Conservation (phyloP, 345 rosid species). For the Populus ilicifolia region DNA sequence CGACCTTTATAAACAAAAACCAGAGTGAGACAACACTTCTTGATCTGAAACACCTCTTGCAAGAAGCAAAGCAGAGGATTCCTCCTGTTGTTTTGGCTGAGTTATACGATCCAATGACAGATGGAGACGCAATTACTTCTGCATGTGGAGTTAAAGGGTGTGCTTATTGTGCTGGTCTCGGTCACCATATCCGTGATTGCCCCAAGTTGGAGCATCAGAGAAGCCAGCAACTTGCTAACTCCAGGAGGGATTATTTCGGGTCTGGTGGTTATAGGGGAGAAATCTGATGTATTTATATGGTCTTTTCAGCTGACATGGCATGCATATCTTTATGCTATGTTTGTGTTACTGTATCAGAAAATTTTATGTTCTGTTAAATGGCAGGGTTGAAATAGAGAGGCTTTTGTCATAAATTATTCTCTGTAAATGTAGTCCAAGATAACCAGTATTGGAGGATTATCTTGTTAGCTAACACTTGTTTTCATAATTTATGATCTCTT, state of each 20-base stretch:
- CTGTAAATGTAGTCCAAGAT: not conserved
- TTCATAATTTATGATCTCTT: not conserved
- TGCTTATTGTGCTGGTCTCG: slow-evolving; percentile 92
- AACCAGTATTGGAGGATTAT: not conserved
- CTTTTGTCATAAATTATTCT: too few relatives aligned
- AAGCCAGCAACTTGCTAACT: slow-evolving; percentile 71
- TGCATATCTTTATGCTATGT: not conserved
- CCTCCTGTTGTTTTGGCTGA: slow-evolving; percentile 91
- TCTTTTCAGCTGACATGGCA: not conserved
- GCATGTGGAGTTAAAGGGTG: slow-evolving; percentile 92
- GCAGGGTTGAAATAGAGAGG: not conserved
- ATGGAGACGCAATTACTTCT: slow-evolving; percentile 57
- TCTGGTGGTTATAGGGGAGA: slow-evolving; percentile 93
- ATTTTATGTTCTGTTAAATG: not conserved
- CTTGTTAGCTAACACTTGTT: not conserved
- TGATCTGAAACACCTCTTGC: slow-evolving; percentile 82
- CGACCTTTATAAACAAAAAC: slow-evolving; percentile 90
- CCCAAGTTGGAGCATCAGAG: slow-evolving; percentile 89
- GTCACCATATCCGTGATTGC: slow-evolving; percentile 82
- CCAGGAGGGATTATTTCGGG: slow-evolving; percentile 82
- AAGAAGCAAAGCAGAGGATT: slow-evolving; percentile 88
- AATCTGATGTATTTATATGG: slow-evolving; percentile 30
- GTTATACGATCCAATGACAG: slow-evolving; percentile 83
- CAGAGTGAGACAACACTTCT: slow-evolving; percentile 86
- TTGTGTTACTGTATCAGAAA: not conserved